Conservation (phyloP, 768 basidiomycete genomes). For the Clitopilus passeckerianus region DNA sequence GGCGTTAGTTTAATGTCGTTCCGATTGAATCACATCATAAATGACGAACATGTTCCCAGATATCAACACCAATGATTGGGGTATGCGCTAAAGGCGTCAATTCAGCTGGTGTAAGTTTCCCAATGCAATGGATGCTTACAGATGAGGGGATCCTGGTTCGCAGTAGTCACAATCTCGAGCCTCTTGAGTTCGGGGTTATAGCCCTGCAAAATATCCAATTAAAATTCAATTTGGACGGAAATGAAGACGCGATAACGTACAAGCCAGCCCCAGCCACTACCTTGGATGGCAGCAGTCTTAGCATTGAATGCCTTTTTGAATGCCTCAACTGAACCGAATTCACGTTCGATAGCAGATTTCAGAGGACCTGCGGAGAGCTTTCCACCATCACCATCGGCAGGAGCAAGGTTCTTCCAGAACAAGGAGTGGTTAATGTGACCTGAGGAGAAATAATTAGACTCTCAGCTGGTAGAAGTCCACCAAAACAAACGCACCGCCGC, state of each 20-base stretch:
- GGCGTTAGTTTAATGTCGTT: not conserved
- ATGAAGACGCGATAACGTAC: constrained; percentile 31
- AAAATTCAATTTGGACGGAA: not conserved
- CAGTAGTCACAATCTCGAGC: constrained; percentile 88
- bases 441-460: constrained; percentile 15
- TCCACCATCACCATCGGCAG: constrained; percentile 57
- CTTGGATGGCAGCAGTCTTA: constrained; percentile 88
- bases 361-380: constrained; percentile 61
- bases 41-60: constrained; percentile 86
- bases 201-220: constrained; percentile 39
- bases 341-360: constrained; percentile 68
- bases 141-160: constrained; percentile 91
- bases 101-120: not conserved
- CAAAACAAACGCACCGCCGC: constrained; percentile 60
- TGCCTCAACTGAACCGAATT: constrained; percentile 84
- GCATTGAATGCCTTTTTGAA: constrained; percentile 88
- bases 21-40: constrained; percentile 8
- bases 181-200: constrained; percentile 61
- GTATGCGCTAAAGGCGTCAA: constrained; percentile 52
- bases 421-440: constrained; percentile 94
- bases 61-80: constrained; percentile 93
- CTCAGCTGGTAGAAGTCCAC: not conserved
- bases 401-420: constrained; percentile 98
- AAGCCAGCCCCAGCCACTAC: constrained; percentile 99
- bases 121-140: constrained; percentile 18